Percentiles rank a stretch among this genome's conserved stretches.
Conservation (phyloP, 2,329 filamentous ascomycete genomes). For the Botryosphaeria agaves region DNA sequence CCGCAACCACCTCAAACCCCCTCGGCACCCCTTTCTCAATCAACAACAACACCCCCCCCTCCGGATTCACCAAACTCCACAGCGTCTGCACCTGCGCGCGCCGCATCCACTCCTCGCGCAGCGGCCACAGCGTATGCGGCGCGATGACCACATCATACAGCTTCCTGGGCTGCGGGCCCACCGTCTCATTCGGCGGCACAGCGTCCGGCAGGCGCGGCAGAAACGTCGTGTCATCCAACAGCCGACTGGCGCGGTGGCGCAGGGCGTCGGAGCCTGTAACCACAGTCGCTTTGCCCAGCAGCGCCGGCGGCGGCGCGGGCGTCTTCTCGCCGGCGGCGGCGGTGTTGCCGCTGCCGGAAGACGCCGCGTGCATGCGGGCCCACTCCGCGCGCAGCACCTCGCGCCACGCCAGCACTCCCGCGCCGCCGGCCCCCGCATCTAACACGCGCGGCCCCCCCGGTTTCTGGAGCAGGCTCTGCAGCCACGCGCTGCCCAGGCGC, state of each 20-base stretch:
- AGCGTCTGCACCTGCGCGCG: constrained; percentile 72
- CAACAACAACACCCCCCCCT: constrained; percentile 73
- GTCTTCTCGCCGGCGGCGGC: constrained; percentile 15
- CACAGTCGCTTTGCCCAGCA: constrained; percentile 61
- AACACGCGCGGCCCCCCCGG: constrained; percentile 48
- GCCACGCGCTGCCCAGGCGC: constrained; percentile 53
- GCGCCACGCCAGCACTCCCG: constrained; percentile 57
- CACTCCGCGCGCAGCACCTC: constrained; percentile 70
- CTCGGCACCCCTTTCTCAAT: constrained; percentile 82
- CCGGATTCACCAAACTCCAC: constrained; percentile 69
- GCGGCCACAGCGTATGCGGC: constrained; percentile 61
- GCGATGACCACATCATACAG: constrained; percentile 81
- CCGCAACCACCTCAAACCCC: constrained; percentile 83
- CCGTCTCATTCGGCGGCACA: constrained; percentile 42
- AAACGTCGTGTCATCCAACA: constrained; percentile 82
- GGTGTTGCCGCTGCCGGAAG: constrained; percentile 4
- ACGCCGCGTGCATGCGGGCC: constrained; percentile 40
- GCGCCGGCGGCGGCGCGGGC: constrained; percentile 24
- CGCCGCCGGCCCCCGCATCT: constrained; percentile 59
- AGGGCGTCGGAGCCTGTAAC: constrained; percentile 60
- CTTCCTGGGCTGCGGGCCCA: constrained; percentile 32
- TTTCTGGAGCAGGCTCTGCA: constrained; percentile 43
- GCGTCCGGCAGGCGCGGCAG: constrained; percentile 84
- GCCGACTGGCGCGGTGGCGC: constrained; percentile 53
- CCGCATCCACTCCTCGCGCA: constrained; percentile 59